Conservation (phyloP, 75 land plant species). For the Pinus tabuliformis region DNA sequence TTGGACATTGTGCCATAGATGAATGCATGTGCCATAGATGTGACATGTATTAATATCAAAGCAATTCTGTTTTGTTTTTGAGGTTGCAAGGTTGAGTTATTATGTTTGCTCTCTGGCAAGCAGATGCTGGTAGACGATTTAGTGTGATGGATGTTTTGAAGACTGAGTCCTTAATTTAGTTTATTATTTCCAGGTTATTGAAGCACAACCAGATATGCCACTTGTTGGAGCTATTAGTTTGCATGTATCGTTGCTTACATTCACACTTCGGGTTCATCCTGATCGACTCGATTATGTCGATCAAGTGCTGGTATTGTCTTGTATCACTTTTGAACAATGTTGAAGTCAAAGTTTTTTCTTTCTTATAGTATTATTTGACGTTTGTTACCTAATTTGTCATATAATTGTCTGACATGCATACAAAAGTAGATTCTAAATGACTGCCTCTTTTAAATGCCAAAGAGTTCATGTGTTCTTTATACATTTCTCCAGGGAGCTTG, state of each 20-base stretch:
- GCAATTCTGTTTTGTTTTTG: neutral
- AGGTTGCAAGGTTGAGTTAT: too few relatives aligned
- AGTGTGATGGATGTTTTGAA: neutral
- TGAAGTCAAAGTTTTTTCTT: neutral
- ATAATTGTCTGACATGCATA: neutral
- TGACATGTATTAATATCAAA: neutral
- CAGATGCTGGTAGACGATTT: neutral
- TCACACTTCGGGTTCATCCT: slow-evolving; percentile 89
- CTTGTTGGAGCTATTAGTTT: slow-evolving; percentile 80
- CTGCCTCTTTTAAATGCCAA: neutral
- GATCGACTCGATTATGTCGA: slow-evolving; percentile 99
- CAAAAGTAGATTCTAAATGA: neutral
- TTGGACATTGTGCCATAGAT: too few relatives aligned
- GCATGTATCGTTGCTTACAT: slow-evolving; percentile 85
- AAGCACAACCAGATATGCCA: slow-evolving; percentile 95
- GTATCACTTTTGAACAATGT: neutral
- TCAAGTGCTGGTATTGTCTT: slow-evolving; percentile 82
- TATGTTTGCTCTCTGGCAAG: neutral
- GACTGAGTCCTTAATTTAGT: neutral
- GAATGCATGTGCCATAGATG: too few relatives aligned
- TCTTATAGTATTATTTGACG: neutral
- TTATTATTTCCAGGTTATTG: slow-evolving; percentile 66
- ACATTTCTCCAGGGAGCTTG: slow-evolving; percentile 78
- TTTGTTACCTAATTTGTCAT: neutral
- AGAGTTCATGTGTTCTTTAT: slow-evolving; percentile 7